These are phyloP conservation scores for Pseudopediastrum boryanum DNA, from an alignment of 139 green algal genomes.

Conservation along the genomic window DNA sequence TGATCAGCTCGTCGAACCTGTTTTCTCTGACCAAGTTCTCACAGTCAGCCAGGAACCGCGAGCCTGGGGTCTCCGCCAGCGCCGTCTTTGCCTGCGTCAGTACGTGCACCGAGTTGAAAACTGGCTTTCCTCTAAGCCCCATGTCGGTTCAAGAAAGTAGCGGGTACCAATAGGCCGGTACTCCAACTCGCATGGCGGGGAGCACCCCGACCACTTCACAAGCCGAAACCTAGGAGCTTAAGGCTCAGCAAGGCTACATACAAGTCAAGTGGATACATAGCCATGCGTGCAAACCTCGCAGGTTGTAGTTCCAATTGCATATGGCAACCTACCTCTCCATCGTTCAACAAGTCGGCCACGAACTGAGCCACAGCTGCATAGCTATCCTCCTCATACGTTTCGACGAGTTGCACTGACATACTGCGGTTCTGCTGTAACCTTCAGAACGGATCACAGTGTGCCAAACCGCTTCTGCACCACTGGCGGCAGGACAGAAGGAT, in stretches of 20 bases:
- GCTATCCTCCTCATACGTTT: constrained; percentile 36
- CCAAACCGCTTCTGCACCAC: not conserved
- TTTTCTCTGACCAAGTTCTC: not conserved
- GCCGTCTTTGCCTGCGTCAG: constrained; percentile 15
- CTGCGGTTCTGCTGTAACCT: not conserved
- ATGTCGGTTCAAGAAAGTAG: not conserved
- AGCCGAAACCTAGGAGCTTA: too few species aligned
- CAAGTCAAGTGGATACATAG: too few species aligned
- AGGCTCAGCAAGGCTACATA: too few species aligned
- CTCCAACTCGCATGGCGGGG: too few species aligned
- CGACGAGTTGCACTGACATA: constrained; percentile 29
- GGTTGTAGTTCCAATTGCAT: too few species aligned
- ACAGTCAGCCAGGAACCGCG: constrained; percentile 18
- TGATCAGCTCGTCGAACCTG: constrained; percentile 31
- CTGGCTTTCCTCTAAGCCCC: not conserved
- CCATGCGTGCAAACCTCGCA: too few species aligned
- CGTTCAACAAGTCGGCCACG: constrained; percentile 23
- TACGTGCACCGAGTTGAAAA: not conserved
- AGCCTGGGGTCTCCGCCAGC: constrained; percentile 21
- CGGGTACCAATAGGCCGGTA: too few species aligned
- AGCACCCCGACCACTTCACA: too few species aligned
- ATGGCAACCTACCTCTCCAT: constrained; percentile 33
- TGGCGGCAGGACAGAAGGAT: not conserved
- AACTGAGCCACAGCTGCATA: constrained; percentile 18
- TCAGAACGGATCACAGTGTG: not conserved